Evolutionary conservation across 1,284 basidiomycete species (phyloP).

Genomic region (Leccinum pachyderme): DNA sequence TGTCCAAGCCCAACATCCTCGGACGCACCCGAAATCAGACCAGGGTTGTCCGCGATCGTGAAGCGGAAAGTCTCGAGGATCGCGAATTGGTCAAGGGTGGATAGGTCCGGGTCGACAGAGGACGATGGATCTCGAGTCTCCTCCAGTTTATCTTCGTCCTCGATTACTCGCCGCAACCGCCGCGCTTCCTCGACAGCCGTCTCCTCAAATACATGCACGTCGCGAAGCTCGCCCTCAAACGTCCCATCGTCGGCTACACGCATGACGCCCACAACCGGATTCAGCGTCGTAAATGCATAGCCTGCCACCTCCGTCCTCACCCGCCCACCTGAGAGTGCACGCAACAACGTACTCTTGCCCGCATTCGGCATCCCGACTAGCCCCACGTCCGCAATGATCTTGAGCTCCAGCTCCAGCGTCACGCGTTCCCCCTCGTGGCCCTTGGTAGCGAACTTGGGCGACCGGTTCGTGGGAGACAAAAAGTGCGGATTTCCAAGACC

Average conservation of each 20-base stretch:
- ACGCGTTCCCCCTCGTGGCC: constrained; percentile 82
- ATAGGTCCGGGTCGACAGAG: constrained; percentile 1
- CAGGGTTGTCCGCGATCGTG: constrained; percentile 97
- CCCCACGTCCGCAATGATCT: constrained; percentile 91
- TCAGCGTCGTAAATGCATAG: constrained; percentile 94
- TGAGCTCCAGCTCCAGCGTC: constrained; percentile 89
- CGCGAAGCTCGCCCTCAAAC: constrained; percentile 60
- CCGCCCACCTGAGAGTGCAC: constrained; percentile 82
- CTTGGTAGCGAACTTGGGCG: constrained; percentile 78
- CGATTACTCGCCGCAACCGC: constrained; percentile 27
- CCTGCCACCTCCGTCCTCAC: constrained; percentile 87
- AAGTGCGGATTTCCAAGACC: constrained; percentile 94
- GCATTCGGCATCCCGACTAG: constrained; percentile 97
- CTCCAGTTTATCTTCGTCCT: constrained; percentile 7
- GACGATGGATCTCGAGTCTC: not conserved
- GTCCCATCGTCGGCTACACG: constrained; percentile 80
- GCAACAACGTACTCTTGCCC: constrained; percentile 85
- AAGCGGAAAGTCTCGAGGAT: constrained; percentile 78
- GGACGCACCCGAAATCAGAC: constrained; percentile 82
- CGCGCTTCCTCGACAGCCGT: constrained; percentile 60
- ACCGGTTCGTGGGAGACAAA: constrained; percentile 60
- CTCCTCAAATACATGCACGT: constrained; percentile 65
- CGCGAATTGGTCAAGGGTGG: constrained; percentile 42
- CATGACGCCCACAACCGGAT: constrained; percentile 93
- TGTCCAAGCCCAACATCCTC: constrained; percentile 83